Conservation (phyloP, 1,284 basidiomycete species). For the Fomitopsis schrenkii region DNA sequence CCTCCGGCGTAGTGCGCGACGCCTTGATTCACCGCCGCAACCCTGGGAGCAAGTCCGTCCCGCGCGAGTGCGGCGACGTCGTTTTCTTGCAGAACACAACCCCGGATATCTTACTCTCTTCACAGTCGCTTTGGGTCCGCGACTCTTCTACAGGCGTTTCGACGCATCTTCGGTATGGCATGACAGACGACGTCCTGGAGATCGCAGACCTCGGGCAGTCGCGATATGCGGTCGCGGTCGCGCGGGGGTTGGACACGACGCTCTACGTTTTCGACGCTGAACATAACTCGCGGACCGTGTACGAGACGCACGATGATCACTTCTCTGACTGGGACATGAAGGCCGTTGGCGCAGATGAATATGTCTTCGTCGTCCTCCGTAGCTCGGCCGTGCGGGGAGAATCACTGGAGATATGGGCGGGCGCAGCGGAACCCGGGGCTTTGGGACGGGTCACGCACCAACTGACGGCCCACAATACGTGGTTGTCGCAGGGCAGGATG, state of each 20-base stretch:
- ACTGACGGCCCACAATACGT: conserved; percentile 3
- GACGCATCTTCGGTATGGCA: neutral
- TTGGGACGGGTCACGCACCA: neutral
- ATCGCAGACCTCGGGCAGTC: neutral
- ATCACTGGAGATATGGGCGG: conserved; percentile 4
- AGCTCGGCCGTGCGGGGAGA: conserved; percentile 5
- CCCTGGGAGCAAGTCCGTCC: conserved; percentile 1
- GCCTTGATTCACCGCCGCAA: neutral
- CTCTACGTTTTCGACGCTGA: conserved; percentile 4
- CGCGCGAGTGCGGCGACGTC: conserved; percentile 1
- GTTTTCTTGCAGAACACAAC: conserved; percentile 3
- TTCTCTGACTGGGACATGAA: conserved; percentile 4
- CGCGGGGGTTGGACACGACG: neutral
- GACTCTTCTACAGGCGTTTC: neutral
- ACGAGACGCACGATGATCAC: conserved; percentile 3
- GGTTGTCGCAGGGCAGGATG: neutral
- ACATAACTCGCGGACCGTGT: neutral
- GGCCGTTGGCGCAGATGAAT: neutral
- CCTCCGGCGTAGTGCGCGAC: neutral
- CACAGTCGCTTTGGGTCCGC: conserved; percentile 4
- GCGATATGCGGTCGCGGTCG: conserved; percentile 5
- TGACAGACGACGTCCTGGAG: neutral
- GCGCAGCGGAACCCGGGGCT: neutral
- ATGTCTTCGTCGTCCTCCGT: conserved; percentile 3
- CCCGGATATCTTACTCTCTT: neutral